Evolutionary conservation across 768 basidiomycete species (phyloP).

Genomic region (Hygrophorus pudorinus): DNA sequence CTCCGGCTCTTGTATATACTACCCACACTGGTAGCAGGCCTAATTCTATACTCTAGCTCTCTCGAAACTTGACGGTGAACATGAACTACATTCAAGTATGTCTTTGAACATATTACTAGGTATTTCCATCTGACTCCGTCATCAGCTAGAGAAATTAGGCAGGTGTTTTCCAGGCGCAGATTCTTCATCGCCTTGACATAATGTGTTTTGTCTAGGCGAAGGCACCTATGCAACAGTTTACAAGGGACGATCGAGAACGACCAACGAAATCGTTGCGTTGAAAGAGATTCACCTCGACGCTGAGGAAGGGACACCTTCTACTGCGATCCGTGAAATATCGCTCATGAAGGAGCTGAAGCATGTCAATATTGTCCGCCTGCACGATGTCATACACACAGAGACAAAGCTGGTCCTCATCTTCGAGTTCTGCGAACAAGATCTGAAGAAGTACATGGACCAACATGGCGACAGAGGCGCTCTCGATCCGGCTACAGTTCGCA

Average conservation of each 20-base stretch:
- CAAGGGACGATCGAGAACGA: conserved; percentile 94
- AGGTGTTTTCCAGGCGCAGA: conserved; percentile 6
- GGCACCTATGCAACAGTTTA: conserved; percentile 97
- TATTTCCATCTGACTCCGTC: background rate
- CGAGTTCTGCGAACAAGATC: conserved; percentile 96
- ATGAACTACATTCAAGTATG: conserved; percentile 51
- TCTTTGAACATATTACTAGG: background rate
- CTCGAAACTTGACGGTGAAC: background rate
- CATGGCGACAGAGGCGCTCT: conserved; percentile 94
- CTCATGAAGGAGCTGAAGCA: conserved; percentile 99
- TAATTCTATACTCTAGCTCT: background rate
- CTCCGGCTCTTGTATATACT: background rate
- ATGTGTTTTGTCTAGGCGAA: conserved; percentile 41
- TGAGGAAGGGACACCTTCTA: conserved; percentile 97
- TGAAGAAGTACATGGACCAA: conserved; percentile 99
- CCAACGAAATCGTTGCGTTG: conserved; percentile 96
- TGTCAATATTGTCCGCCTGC: conserved; percentile 93
- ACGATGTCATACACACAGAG: conserved; percentile 99
- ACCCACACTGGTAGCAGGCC: background rate
- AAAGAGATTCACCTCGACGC: conserved; percentile 99
- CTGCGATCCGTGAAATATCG: conserved; percentile 97
- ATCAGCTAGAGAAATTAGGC: conserved; percentile 85
- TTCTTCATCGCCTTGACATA: background rate
- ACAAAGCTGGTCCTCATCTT: conserved; percentile 97
- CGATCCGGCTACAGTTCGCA: conserved; percentile 82